phyloP scores from a whole-genome alignment of 164 flowering plant species.

The Vitis rotundifolia region DNA sequence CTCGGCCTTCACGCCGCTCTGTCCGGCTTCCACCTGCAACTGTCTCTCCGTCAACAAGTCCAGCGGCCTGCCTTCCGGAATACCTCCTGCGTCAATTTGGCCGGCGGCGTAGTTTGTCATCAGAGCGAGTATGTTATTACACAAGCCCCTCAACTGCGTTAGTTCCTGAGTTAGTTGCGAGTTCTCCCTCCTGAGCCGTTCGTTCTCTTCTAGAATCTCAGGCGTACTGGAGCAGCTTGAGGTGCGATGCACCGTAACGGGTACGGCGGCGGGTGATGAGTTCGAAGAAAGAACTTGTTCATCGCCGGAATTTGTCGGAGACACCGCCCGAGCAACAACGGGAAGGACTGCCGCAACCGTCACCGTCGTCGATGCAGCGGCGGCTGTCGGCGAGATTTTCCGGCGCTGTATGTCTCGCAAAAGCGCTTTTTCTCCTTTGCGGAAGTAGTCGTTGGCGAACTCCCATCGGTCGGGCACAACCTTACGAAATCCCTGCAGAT shows the following conservation, averaged over 20 bases:
- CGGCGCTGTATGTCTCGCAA: constrained; percentile 76
- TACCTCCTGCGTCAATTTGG: constrained; percentile 20
- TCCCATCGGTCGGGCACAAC: constrained; percentile 91
- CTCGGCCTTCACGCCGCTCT: constrained; percentile 7
- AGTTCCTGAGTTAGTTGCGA: constrained; percentile 39
- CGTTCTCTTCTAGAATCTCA: constrained; percentile 64
- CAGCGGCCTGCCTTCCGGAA: constrained; percentile 24
- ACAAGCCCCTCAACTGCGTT: constrained; percentile 44
- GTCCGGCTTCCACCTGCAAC: neutral
- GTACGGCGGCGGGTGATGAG: constrained; percentile 41
- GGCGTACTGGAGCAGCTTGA: constrained; percentile 39
- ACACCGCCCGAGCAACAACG: constrained; percentile 18
- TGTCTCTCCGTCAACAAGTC: constrained; percentile 27
- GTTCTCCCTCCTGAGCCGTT: constrained; percentile 49
- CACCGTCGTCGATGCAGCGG: constrained; percentile 15
- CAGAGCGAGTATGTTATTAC: constrained; percentile 38
- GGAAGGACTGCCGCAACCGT: constrained; percentile 16
- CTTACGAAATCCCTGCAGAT: constrained; percentile 61
- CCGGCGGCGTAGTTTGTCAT: constrained; percentile 45
- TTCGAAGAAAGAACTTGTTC: constrained; percentile 58
- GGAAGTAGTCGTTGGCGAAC: constrained; percentile 77
- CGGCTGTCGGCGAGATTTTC: constrained; percentile 36
- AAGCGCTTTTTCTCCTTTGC: constrained; percentile 63
- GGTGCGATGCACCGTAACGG: constrained; percentile 21
- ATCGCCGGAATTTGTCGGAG: constrained; percentile 64